phyloP scores from a whole-genome alignment of 2,329 filamentous ascomycete genomes.

The Chrysoporthe cubensis region DNA sequence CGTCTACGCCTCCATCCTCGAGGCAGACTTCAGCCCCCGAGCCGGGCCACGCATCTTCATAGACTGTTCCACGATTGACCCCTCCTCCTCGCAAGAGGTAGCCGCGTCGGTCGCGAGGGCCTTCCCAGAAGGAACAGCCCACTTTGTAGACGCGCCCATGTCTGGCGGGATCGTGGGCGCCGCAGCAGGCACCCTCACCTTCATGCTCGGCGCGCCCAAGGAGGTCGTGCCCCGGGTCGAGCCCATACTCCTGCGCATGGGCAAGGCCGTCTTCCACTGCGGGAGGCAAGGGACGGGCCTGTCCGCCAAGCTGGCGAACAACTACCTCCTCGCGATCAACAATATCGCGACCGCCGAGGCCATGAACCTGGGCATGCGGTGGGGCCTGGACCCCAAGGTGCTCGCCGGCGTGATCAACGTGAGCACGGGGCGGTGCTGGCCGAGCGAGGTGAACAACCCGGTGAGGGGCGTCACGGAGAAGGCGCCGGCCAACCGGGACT shows the following conservation, averaged over 20 bases:
- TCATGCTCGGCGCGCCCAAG: constrained; percentile 82
- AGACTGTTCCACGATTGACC: constrained; percentile 96
- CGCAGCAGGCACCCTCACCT: constrained; percentile 83
- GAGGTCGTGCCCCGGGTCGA: constrained; percentile 67
- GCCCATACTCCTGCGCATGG: constrained; percentile 78
- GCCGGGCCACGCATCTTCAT: constrained; percentile 78
- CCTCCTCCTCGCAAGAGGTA: constrained; percentile 78
- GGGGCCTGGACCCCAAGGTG: constrained; percentile 63
- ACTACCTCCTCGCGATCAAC: constrained; percentile 92
- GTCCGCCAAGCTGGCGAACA: constrained; percentile 93
- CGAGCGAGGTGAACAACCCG: constrained; percentile 93
- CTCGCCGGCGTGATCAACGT: constrained; percentile 89
- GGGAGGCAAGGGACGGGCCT: constrained; percentile 84
- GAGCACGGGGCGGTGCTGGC: constrained; percentile 95
- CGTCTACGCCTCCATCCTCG: constrained; percentile 79
- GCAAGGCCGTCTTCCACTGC: constrained; percentile 82
- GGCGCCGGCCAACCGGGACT: constrained; percentile 77
- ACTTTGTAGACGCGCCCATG: constrained; percentile 94
- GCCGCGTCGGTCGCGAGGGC: constrained; percentile 64
- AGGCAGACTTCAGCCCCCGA: constrained; percentile 50
- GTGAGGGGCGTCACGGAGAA: constrained; percentile 81
- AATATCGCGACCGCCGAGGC: constrained; percentile 76
- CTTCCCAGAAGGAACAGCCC: constrained; percentile 65
- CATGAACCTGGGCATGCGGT: constrained; percentile 66
- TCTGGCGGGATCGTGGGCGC: constrained; percentile 95